Percentiles rank a stretch among this genome's conserved stretches.
Evolutionary conservation across 2,329 filamentous ascomycete species (phyloP).

Genomic region (Nigrospora sphaerica): DNA sequence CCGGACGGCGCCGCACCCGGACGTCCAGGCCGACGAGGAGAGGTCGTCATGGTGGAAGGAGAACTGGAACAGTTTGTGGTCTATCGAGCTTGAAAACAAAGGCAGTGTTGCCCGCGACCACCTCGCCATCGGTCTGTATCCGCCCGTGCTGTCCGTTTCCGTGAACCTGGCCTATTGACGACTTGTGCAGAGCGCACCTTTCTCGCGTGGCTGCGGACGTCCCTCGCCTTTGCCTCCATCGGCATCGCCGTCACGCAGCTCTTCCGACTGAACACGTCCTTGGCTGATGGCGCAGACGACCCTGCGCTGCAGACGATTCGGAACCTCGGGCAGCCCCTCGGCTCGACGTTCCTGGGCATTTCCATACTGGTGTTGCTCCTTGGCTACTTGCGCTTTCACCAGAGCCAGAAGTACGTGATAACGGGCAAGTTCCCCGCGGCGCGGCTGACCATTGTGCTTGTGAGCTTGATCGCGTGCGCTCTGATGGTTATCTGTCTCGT

Average conservation of each 20-base stretch:
- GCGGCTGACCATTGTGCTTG: conserved; percentile 64
- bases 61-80: conserved; percentile 41
- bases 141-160: not conserved
- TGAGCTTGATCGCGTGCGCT: conserved; percentile 57
- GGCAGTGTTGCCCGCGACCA: conserved; percentile 79
- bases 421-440: conserved; percentile 74
- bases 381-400: conserved; percentile 73
- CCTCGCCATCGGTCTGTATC: conserved; percentile 60
- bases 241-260: conserved; percentile 80
- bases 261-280: conserved; percentile 70
- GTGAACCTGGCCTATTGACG: conserved; percentile 7
- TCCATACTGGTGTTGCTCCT: conserved; percentile 68
- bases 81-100: conserved; percentile 77
- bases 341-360: conserved; percentile 69
- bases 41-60: conserved; percentile 43
- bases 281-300: conserved; percentile 29
- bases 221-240: conserved; percentile 73
- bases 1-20: conserved; percentile 3
- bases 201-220: conserved; percentile 78
- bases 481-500: conserved; percentile 55
- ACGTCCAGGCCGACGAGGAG: not conserved
- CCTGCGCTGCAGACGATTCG: conserved; percentile 40
- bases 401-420: conserved; percentile 73
- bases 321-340: conserved; percentile 65
- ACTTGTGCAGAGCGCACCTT: conserved; percentile 64